Evolutionary conservation across 768 basidiomycete species (phyloP).

Genomic region (Agaricus sinodeliciosus): DNA sequence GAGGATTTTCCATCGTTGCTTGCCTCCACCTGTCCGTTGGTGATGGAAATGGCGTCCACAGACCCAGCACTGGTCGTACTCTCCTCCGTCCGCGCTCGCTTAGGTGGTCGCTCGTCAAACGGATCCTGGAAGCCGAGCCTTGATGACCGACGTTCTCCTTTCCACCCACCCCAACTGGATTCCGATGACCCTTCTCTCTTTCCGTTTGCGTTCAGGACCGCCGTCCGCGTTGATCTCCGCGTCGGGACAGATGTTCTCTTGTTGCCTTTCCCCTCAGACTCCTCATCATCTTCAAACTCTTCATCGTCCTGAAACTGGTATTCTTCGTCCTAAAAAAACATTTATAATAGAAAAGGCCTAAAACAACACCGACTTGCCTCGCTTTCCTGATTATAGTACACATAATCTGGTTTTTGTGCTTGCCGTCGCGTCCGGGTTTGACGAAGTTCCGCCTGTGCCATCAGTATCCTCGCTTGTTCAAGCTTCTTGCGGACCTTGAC

Average conservation of each 20-base stretch:
- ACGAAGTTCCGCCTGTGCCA: slow-evolving; percentile 73
- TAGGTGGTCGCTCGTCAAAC: slow-evolving; percentile 46
- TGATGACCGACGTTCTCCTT: slow-evolving; percentile 68
- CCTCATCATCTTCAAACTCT: slow-evolving; percentile 50
- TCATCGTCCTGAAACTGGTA: slow-evolving; percentile 65
- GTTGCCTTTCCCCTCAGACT: slow-evolving; percentile 43
- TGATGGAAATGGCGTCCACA: slow-evolving; percentile 29
- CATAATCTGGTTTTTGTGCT: slow-evolving; percentile 74
- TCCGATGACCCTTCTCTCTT: slow-evolving; percentile 44
- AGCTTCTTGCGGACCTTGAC: slow-evolving; percentile 64
- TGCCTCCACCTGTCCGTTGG: slow-evolving; percentile 18
- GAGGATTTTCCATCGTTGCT: slow-evolving; percentile 3
- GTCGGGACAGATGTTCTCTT: slow-evolving; percentile 27
- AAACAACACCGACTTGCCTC: slow-evolving; percentile 41
- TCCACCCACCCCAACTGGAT: slow-evolving; percentile 53
- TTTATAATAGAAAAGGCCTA: slow-evolving; percentile 14
- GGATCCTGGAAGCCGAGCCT: slow-evolving; percentile 57
- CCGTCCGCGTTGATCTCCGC: slow-evolving; percentile 50
- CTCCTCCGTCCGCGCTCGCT: slow-evolving; percentile 76
- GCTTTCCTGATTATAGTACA: slow-evolving; percentile 63
- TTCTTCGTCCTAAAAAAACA: slow-evolving; percentile 40
- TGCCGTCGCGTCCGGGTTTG: slow-evolving; percentile 73
- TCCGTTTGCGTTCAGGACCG: slow-evolving; percentile 42
- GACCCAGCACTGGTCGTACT: slow-evolving; percentile 56
- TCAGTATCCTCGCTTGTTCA: slow-evolving; percentile 54